phyloP scores from a whole-genome alignment of 2,329 filamentous ascomycete genomes.

The Phyllosticta citrichinensis region DNA sequence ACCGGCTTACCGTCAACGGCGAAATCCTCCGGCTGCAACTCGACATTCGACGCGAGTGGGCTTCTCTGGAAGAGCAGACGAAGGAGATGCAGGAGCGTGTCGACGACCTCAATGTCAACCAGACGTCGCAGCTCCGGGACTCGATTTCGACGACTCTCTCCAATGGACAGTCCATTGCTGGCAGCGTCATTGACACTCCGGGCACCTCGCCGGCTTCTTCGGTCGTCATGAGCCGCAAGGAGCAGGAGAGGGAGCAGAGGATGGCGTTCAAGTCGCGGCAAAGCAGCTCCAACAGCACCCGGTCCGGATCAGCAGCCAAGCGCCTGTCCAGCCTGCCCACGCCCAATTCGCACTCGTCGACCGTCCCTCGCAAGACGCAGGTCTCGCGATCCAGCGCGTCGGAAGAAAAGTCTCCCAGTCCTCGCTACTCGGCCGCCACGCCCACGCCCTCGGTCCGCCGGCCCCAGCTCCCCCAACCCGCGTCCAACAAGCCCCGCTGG shows the following conservation, averaged over 20 bases:
- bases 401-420: constrained; percentile 15
- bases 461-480: background rate
- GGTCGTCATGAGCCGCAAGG: constrained; percentile 44
- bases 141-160: constrained; percentile 89
- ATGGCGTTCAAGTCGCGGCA: constrained; percentile 38
- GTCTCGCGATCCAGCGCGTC: constrained; percentile 16
- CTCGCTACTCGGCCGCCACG: constrained; percentile 3
- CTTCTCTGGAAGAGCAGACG: constrained; percentile 65
- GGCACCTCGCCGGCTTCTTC: constrained; percentile 57
- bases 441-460: constrained; percentile 4
- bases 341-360: constrained; percentile 10
- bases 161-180: constrained; percentile 62
- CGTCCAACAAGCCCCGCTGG: constrained; percentile 27
- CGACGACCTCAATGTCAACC: constrained; percentile 55
- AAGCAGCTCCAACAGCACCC: constrained; percentile 35
- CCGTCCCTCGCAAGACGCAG: constrained; percentile 15
- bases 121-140: constrained; percentile 71
- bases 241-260: constrained; percentile 34
- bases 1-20: constrained; percentile 91
- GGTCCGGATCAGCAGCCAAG: constrained; percentile 31
- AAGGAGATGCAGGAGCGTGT: constrained; percentile 63
- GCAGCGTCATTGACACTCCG: constrained; percentile 55
- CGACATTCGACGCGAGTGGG: constrained; percentile 78
- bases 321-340: constrained; percentile 41
- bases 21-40: constrained; percentile 80